These are phyloP conservation scores for Malus asiatica DNA, from an alignment of 306 rosid species.

Conservation along the genomic window DNA sequence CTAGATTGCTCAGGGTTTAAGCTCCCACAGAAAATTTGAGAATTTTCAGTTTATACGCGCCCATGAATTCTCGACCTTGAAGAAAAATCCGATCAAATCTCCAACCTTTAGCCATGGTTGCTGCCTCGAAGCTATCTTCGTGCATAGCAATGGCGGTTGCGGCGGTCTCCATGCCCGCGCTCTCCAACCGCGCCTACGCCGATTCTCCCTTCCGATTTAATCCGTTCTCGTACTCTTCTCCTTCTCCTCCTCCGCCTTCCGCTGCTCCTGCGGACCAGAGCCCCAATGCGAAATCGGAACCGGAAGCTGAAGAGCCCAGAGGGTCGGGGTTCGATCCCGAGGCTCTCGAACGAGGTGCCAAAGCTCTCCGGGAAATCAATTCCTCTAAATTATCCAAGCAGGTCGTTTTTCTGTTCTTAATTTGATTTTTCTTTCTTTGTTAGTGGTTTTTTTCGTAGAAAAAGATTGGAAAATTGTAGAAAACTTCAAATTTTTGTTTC, in stretches of 20 bases:
- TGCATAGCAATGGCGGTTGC: constrained; percentile 71
- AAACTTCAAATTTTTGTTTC: background rate
- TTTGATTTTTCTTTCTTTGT: background rate
- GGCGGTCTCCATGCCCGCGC: constrained; percentile 43
- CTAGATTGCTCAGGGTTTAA: constrained; percentile 17
- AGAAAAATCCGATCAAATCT: background rate
- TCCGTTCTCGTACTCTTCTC: constrained; percentile 43
- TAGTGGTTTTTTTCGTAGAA: background rate
- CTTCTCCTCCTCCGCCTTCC: constrained; percentile 40
- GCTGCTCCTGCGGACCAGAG: constrained; percentile 27
- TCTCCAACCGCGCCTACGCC: constrained; percentile 49
- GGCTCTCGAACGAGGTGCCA: constrained; percentile 80
- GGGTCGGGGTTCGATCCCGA: constrained; percentile 81
- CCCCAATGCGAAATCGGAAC: constrained; percentile 38
- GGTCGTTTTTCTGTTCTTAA: constrained; percentile 24
- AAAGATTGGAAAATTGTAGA: background rate
- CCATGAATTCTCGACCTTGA: constrained; percentile 1
- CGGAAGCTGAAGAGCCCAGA: constrained; percentile 58
- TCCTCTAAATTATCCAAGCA: constrained; percentile 50
- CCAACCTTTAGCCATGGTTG: constrained; percentile 37
- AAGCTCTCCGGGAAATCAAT: constrained; percentile 82
- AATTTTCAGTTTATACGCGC: background rate
- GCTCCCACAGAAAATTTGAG: background rate
- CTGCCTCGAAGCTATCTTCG: constrained; percentile 53
- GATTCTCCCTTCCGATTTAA: constrained; percentile 56